A percentile compares a stretch with the other conserved stretches of the same genome.
phyloP scores from a whole-genome alignment of 495 filamentous ascomycete species.

The Ramalina intermedia region DNA sequence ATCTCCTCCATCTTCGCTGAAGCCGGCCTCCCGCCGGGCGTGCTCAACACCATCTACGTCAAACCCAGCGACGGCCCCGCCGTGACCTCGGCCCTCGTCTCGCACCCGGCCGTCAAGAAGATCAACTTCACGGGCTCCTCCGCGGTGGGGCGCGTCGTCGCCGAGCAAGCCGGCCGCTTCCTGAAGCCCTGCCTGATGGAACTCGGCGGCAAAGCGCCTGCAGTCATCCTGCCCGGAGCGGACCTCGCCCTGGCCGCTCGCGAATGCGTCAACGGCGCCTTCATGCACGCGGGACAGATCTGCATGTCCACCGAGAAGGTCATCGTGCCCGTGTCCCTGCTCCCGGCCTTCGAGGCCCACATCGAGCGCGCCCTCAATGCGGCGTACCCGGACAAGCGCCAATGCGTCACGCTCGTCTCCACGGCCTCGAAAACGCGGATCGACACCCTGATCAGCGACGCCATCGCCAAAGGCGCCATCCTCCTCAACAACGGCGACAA shows the following conservation, averaged over 20 bases:
- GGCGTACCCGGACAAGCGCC: too few relatives aligned
- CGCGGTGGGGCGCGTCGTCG: constrained; percentile 39
- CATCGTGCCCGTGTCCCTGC: constrained; percentile 59
- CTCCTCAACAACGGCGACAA: constrained; percentile 46
- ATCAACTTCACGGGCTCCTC: constrained; percentile 51
- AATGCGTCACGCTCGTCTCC: constrained; percentile 38
- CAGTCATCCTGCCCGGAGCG: constrained; percentile 45
- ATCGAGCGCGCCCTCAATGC: constrained; percentile 32
- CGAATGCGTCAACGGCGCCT: constrained; percentile 35
- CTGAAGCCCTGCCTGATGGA: constrained; percentile 50
- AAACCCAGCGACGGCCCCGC: constrained; percentile 35
- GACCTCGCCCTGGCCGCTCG: constrained; percentile 40
- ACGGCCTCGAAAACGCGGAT: constrained; percentile 48
- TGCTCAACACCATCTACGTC: constrained; percentile 42
- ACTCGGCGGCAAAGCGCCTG: constrained; percentile 46
- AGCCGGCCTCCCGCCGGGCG: constrained; percentile 53
- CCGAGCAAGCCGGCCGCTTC: constrained; percentile 35
- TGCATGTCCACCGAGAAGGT: constrained; percentile 90
- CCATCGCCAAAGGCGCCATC: constrained; percentile 52
- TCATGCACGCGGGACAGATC: constrained; percentile 60
- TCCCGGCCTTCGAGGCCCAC: constrained; percentile 39
- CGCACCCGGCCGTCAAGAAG: constrained; percentile 42
- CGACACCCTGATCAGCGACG: constrained; percentile 49
- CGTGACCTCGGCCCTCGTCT: constrained; percentile 42
- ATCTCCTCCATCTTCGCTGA: constrained; percentile 55